phyloP scores from a whole-genome alignment of 768 basidiomycete species.

The Mycena rebaudengoi region DNA sequence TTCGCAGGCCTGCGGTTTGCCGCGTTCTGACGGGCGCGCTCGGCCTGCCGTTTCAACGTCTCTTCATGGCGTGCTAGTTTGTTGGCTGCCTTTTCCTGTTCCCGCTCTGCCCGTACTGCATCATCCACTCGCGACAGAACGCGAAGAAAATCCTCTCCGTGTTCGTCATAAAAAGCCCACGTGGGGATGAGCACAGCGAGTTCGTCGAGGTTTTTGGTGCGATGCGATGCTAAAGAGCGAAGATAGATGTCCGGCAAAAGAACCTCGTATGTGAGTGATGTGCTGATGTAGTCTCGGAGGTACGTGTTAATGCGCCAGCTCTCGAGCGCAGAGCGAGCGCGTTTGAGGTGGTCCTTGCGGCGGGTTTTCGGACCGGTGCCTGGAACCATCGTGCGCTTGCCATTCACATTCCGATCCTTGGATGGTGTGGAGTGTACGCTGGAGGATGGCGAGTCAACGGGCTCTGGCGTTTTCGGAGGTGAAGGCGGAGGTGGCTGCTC shows the following conservation, averaged over 20 bases:
- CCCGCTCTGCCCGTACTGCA: neutral
- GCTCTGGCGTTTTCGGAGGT: slow-evolving; percentile 22
- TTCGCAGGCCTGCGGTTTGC: neutral
- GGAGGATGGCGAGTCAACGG: neutral
- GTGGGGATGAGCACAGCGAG: slow-evolving; percentile 1
- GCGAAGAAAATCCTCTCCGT: neutral
- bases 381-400: slow-evolving; percentile 30
- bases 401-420: slow-evolving; percentile 25
- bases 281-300: slow-evolving; percentile 13
- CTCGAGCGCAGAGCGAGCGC: slow-evolving; percentile 15
- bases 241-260: slow-evolving; percentile 38
- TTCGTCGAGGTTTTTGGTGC: slow-evolving; percentile 25
- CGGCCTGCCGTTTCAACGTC: neutral
- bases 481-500: neutral
- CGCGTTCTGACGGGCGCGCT: neutral
- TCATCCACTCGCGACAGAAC: slow-evolving; percentile 3
- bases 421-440: slow-evolving; percentile 15
- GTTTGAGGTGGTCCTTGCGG: slow-evolving; percentile 23
- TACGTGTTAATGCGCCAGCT: slow-evolving; percentile 23
- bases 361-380: slow-evolving; percentile 16
- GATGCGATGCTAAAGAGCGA: slow-evolving; percentile 31
- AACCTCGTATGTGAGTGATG: slow-evolving; percentile 13
- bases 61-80: neutral
- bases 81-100: neutral
- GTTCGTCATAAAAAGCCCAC: slow-evolving; percentile 12